phyloP scores from a whole-genome alignment of 176 grass and related monocot species.

The Thalia dealbata region DNA sequence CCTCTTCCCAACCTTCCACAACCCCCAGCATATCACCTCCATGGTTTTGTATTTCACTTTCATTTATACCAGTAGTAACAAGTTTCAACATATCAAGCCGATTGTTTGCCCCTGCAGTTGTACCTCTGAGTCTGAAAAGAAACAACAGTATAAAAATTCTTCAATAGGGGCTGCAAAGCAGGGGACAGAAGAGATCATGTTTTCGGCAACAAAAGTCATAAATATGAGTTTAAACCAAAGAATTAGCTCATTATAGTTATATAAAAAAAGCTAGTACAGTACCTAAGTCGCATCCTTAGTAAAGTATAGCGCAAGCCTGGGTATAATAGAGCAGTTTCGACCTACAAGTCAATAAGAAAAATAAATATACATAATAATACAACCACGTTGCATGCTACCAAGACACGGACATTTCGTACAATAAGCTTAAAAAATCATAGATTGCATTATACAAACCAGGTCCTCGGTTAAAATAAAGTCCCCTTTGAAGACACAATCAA shows the following conservation, averaged over 20 bases:
- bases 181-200: no score
- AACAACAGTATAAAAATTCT: background rate
- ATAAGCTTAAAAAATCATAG: background rate
- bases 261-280: constrained; percentile 9
- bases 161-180: no score
- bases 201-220: background rate
- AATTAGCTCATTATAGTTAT: constrained; percentile 2
- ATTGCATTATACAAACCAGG: constrained; percentile 34
- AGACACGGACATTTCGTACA: background rate
- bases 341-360: constrained; percentile 22
- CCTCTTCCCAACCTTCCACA: constrained; percentile 72
- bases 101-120: constrained; percentile 69
- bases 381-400: background rate
- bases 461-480: constrained; percentile 60
- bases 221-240: background rate
- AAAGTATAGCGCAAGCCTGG: constrained; percentile 60
- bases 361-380: background rate
- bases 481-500: constrained; percentile 80
- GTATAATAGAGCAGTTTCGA: constrained; percentile 74
- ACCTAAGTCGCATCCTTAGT: constrained; percentile 77
- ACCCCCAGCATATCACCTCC: constrained; percentile 59
- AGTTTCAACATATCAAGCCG: constrained; percentile 79
- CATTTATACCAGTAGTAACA: constrained; percentile 77
- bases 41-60: constrained; percentile 55
- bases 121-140: constrained; percentile 70